Base-by-base conservation (phyloP, 768 basidiomycete species). In the Pulveroboletus sp. region DNA sequence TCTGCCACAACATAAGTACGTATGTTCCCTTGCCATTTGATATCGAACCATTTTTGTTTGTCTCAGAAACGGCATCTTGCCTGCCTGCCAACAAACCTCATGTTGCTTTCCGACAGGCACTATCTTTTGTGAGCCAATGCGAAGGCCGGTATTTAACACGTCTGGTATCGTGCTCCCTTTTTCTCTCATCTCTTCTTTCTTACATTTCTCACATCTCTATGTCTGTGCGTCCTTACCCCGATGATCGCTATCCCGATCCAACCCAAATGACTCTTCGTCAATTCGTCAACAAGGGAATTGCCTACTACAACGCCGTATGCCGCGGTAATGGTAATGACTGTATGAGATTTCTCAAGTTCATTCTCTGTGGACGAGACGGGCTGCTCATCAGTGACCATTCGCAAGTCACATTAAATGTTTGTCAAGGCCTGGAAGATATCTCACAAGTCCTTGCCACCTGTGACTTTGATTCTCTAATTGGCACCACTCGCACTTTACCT, bases 401-500 rank as follows among this genome's bases (percentile, higher is more conserved):
- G 1, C 5, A 7, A 3, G 31, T 53, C 9, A 50, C 13, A 1
- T 21, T 53, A 2, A 53, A 53, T 13, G 7, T 29, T 2, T 3
- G 2, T 0, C 52, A 53, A 20, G 48, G 27, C 2, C 19, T 23
- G 8, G 14, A 25, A 2, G 20, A 14, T 19, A 52, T 27, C 1
- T 2, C 3, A 4, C 13, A 13, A 2, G 5, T 43, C 13, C 33
- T 2, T 4, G 35, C 4, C 0, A 48, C 51, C 17, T 4, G 25
- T 0, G 36, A 55, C 25, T 52, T 21, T 14, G 40, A 55, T n/a
- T 55, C 47, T 1, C 25, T 55, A 21, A 52, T 55, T 1, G 47
- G 51, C 25, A 45, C 34, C 12, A 47, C 53, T 0, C 24, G 34
- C 1, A 23, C 38, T 6, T 32, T 55, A 0, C 51, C 51, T 0